Evolutionary conservation across 495 filamentous ascomycete genomes (phyloP).

Genomic region (Recurvomyces mirabilis): DNA sequence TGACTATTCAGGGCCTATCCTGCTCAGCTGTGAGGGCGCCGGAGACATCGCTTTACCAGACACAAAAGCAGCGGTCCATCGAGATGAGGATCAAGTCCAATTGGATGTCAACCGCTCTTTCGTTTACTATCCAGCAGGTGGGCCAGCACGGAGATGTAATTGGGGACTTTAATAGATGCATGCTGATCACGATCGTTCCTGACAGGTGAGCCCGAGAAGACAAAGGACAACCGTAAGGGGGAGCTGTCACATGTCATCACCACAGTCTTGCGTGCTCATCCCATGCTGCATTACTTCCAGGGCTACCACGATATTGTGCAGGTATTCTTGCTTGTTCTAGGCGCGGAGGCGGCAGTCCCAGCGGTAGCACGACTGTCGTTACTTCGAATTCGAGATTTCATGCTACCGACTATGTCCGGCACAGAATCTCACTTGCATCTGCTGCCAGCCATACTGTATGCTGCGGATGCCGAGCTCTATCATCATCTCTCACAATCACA

Average conservation of each 20-base stretch:
- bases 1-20: constrained; percentile 54
- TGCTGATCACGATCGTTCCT: neutral
- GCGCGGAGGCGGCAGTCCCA: constrained; percentile 38
- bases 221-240: constrained; percentile 52
- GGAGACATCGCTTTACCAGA: constrained; percentile 11
- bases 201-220: constrained; percentile 39
- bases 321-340: constrained; percentile 81
- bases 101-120: constrained; percentile 94
- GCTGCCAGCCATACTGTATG: constrained; percentile 65
- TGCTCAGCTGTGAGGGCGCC: constrained; percentile 48
- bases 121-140: constrained; percentile 84
- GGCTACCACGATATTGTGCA: constrained; percentile 98
- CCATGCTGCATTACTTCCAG: constrained; percentile 91
- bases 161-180: neutral
- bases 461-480: constrained; percentile 54
- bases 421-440: constrained; percentile 73
- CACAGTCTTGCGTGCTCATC: constrained; percentile 63
- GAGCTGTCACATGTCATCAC: constrained; percentile 67
- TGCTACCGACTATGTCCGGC: constrained; percentile 80
- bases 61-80: constrained; percentile 37
- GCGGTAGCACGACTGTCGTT: constrained; percentile 72
- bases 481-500: constrained; percentile 63
- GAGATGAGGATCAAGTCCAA: constrained; percentile 79
- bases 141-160: neutral
- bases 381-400: constrained; percentile 88